Conservation (phyloP, 23 red algal genomes). For the Gracilaria gracilis region DNA sequence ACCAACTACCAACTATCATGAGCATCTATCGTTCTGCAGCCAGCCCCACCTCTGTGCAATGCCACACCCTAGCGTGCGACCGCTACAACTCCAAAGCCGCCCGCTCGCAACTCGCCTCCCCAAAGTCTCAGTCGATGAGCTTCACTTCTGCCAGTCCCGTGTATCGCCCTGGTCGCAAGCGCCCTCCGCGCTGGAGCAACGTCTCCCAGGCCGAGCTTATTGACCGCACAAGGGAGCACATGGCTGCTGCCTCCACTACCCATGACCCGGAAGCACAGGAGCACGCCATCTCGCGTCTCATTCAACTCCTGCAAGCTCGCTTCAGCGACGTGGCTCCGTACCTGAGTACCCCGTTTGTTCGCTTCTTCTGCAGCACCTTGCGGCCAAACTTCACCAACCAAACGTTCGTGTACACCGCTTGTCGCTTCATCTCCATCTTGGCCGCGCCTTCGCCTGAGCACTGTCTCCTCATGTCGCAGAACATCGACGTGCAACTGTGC, state of each 20-base stretch:
- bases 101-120: not conserved
- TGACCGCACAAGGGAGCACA: slow-evolving; percentile 3
- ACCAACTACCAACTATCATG: not conserved
- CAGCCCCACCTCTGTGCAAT: not conserved
- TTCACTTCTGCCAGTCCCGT: not conserved
- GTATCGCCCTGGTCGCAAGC: not conserved
- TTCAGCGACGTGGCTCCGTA: not conserved
- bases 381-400: slow-evolving; percentile 21
- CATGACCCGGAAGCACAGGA: not conserved
- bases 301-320: slow-evolving; percentile 16
- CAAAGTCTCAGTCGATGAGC: not conserved
- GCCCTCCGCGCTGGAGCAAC: not conserved
- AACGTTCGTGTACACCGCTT: slow-evolving; percentile 17
- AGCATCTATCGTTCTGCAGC: not conserved
- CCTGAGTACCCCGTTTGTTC: not conserved
- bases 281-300: not conserved
- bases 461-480: slow-evolving; percentile 3
- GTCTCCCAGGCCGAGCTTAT: slow-evolving; percentile 23
- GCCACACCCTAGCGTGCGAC: not conserved
- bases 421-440: slow-evolving; percentile 37
- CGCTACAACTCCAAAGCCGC: not conserved
- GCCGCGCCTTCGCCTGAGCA: not conserved
- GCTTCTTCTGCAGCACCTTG: slow-evolving; percentile 24
- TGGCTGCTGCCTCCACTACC: not conserved
- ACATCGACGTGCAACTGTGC: slow-evolving; percentile 15